Percentiles rank a stretch among this genome's conserved stretches.
These are phyloP conservation scores for Talaromyces funiculosus DNA, from an alignment of 2,329 filamentous ascomycete genomes.

Conservation along the genomic window DNA sequence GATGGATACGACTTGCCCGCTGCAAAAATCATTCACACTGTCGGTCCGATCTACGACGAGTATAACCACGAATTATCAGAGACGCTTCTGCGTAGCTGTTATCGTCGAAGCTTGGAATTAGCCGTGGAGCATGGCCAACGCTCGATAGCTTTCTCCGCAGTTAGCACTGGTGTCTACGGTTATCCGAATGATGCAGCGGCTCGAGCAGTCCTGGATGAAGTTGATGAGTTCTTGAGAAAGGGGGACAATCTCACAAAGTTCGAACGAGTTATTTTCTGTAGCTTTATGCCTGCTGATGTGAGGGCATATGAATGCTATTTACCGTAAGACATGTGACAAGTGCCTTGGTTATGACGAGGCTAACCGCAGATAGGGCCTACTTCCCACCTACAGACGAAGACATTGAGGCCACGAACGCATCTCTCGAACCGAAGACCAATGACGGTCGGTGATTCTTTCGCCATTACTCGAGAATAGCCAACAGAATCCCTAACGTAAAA, in stretches of 20 bases:
- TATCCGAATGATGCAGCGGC: constrained; percentile 74
- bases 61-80: constrained; percentile 33
- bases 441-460: constrained; percentile 39
- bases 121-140: constrained; percentile 61
- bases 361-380: constrained; percentile 33
- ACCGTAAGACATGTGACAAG: constrained; percentile 57
- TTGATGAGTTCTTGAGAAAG: constrained; percentile 50
- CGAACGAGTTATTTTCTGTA: constrained; percentile 76
- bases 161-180: constrained; percentile 87
- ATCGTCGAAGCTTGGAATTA: constrained; percentile 64
- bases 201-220: constrained; percentile 59
- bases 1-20: constrained; percentile 69
- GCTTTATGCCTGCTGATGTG: constrained; percentile 73
- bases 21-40: constrained; percentile 78
- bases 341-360: not conserved
- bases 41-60: constrained; percentile 69
- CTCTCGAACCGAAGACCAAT: constrained; percentile 45
- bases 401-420: constrained; percentile 21
- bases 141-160: constrained; percentile 73
- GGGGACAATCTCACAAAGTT: constrained; percentile 44
- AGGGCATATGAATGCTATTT: constrained; percentile 63
- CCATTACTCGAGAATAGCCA: constrained; percentile 35
- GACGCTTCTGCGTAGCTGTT: constrained; percentile 57
- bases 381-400: constrained; percentile 44
- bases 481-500: not conserved